phyloP scores from a whole-genome alignment of 176 grass and related monocot genomes.

The Ananas comosus region DNA sequence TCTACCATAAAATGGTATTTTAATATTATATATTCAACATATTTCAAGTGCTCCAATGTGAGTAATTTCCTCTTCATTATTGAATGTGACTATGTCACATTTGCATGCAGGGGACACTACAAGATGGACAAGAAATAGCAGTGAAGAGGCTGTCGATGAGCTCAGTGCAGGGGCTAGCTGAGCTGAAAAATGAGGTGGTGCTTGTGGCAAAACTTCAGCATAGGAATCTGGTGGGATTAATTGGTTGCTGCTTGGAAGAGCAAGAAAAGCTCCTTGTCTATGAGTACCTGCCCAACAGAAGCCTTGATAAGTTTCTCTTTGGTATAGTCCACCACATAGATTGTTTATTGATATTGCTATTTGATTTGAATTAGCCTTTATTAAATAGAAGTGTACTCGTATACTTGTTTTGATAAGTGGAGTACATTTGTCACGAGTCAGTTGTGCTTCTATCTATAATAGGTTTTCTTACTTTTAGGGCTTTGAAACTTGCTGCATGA shows the following conservation, averaged over 20 bases:
- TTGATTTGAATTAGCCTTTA: neutral
- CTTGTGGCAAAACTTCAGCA: constrained; percentile 55
- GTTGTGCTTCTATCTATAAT: neutral
- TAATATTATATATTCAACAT: neutral
- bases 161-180: constrained; percentile 7
- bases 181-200: constrained; percentile 37
- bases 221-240: constrained; percentile 39
- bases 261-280: constrained; percentile 1
- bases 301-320: too few relatives aligned
- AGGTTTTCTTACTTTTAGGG: neutral
- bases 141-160: constrained; percentile 10
- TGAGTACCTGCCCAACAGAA: too few relatives aligned
- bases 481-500: neutral
- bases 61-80: neutral
- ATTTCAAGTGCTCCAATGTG: neutral
- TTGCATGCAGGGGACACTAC: neutral
- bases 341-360: neutral
- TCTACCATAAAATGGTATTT: too few relatives aligned
- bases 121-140: neutral
- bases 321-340: neutral
- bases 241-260: constrained; percentile 15
- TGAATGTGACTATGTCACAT: neutral
- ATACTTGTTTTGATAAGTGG: neutral
- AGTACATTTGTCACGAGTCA: neutral
- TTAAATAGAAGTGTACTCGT: neutral